phyloP scores from a whole-genome alignment of 1,284 basidiomycete species.

The Melampsora larici-populina region DNA sequence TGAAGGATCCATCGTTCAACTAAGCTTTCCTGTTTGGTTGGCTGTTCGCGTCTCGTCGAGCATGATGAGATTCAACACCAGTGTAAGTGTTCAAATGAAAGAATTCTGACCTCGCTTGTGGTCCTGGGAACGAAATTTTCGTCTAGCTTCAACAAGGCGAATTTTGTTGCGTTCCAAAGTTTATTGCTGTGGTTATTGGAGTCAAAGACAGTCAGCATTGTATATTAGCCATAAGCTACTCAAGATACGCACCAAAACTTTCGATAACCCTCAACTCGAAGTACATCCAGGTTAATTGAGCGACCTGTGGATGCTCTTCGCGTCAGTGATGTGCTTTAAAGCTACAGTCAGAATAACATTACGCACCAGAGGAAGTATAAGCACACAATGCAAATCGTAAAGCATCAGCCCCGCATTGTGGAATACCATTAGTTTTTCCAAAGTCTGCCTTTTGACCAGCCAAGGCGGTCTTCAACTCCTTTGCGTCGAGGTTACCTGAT shows the following conservation, averaged over 20 bases:
- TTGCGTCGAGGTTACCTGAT: constrained; percentile 89
- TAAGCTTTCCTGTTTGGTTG: constrained; percentile 80
- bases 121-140: constrained; percentile 72
- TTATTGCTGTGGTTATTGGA: constrained; percentile 84
- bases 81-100: neutral
- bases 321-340: neutral
- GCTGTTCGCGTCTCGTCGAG: constrained; percentile 57
- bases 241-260: constrained; percentile 58
- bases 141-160: constrained; percentile 91
- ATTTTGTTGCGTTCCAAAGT: constrained; percentile 98
- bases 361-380: constrained; percentile 74
- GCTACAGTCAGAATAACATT: neutral
- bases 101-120: constrained; percentile 62
- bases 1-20: constrained; percentile 96
- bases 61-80: neutral
- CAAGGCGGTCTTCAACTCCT: constrained; percentile 86
- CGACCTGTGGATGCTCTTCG: constrained; percentile 61
- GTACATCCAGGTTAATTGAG: constrained; percentile 92
- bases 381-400: constrained; percentile 91
- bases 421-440: constrained; percentile 84
- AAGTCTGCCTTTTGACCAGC: constrained; percentile 98
- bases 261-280: constrained; percentile 96
- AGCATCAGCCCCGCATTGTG: constrained; percentile 96
- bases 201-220: neutral
- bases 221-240: neutral